These are phyloP conservation scores for Citeromyces hawaiiensis DNA, from an alignment of 1,139 yeast genomes.

Conservation along the genomic window DNA sequence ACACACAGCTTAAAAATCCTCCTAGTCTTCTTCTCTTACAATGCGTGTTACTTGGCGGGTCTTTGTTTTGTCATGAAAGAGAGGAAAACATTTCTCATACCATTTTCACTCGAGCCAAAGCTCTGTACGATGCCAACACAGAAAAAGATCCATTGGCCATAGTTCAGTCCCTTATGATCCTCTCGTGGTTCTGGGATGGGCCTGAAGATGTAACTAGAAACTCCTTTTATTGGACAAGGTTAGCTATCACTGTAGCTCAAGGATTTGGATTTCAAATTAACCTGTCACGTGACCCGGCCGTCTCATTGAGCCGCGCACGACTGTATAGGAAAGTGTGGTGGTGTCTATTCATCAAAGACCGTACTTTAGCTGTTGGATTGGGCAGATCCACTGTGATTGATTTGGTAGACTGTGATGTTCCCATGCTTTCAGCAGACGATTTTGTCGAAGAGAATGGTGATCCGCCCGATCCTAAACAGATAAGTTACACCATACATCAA, in stretches of 20 bases:
- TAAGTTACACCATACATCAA: slow-evolving; percentile 43
- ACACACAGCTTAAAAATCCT: slow-evolving; percentile 45
- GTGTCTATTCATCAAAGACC: slow-evolving; percentile 63
- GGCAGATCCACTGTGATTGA: slow-evolving; percentile 65
- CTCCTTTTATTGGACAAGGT: slow-evolving; percentile 66
- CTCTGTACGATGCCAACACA: slow-evolving; percentile 59
- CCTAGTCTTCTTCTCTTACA: slow-evolving; percentile 61
- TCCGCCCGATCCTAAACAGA: slow-evolving; percentile 18
- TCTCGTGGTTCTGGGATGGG: slow-evolving; percentile 68
- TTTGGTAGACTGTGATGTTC: slow-evolving; percentile 67
- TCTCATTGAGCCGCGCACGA: slow-evolving; percentile 34
- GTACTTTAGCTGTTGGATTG: slow-evolving; percentile 58
- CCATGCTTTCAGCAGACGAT: slow-evolving; percentile 57
- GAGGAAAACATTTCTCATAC: slow-evolving; percentile 39
- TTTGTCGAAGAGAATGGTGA: slow-evolving; percentile 46
- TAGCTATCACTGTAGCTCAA: slow-evolving; percentile 64
- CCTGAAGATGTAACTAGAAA: slow-evolving; percentile 69
- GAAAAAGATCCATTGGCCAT: slow-evolving; percentile 60
- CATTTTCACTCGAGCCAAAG: slow-evolving; percentile 54
- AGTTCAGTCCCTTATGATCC: slow-evolving; percentile 50
- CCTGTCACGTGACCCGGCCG: slow-evolving; percentile 5
- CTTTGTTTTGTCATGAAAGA: slow-evolving; percentile 47
- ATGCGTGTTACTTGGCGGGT: slow-evolving; percentile 58
- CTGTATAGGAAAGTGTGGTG: slow-evolving; percentile 71
- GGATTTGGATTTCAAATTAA: slow-evolving; percentile 66